phyloP scores from a whole-genome alignment of 345 rosid genomes.

The Isatis tinctoria region DNA sequence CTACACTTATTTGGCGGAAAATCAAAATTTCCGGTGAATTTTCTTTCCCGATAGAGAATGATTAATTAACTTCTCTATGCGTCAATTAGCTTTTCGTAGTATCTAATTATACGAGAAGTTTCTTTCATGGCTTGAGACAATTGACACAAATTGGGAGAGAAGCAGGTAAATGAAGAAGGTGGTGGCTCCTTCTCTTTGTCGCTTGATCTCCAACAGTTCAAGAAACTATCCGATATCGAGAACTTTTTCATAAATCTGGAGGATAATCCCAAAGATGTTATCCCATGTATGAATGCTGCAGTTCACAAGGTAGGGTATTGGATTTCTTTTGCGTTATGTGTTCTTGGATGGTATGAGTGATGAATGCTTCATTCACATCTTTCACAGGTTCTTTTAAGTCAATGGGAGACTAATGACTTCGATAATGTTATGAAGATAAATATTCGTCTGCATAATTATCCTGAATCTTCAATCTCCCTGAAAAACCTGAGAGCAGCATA shows the following conservation, averaged over 20 bases:
- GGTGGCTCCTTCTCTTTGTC: conserved; percentile 48
- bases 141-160: conserved; percentile 4
- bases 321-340: neutral
- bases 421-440: conserved; percentile 56
- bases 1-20: neutral
- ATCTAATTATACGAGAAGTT: neutral
- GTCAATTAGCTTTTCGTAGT: conserved; percentile 1
- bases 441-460: conserved; percentile 70
- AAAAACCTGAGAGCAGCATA: conserved; percentile 91
- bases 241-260: conserved; percentile 58
- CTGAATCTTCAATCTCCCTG: conserved; percentile 76
- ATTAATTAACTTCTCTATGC: neutral
- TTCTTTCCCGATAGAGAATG: neutral
- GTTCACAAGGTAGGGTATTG: conserved; percentile 61
- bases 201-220: conserved; percentile 67
- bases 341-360: conserved; percentile 1
- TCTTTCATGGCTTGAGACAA: neutral
- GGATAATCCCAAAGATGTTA: conserved; percentile 70
- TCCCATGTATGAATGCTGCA: conserved; percentile 77
- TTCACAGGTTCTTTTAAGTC: conserved; percentile 43
- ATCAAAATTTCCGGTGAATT: neutral
- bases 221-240: conserved; percentile 45
- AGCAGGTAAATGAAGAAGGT: conserved; percentile 64
- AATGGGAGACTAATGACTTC: conserved; percentile 35
- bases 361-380: neutral